phyloP scores from a whole-genome alignment of 2,329 filamentous ascomycete genomes.

The Scopulariopsis brevicaulis region DNA sequence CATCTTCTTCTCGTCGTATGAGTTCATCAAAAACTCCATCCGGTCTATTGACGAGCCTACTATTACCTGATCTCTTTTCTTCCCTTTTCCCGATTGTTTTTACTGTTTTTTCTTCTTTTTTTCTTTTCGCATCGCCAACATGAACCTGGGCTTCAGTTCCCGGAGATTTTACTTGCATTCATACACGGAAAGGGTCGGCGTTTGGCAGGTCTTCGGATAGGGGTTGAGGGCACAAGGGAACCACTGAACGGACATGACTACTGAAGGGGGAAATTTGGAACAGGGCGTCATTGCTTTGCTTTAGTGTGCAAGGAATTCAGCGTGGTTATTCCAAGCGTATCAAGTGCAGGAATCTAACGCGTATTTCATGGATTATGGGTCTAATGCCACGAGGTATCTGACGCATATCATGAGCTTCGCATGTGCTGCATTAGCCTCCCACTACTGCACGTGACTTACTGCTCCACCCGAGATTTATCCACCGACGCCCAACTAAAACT shows the following conservation, averaged over 20 bases:
- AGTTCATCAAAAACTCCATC: conserved; percentile 65
- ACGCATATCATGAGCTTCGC: not conserved
- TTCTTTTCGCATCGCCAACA: not conserved
- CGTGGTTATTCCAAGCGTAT: not conserved
- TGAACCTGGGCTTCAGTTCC: not conserved
- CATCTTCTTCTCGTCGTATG: conserved; percentile 83
- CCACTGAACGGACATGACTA: not conserved
- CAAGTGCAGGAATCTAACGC: not conserved
- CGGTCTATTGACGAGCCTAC: conserved; percentile 37
- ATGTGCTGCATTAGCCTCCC: not conserved
- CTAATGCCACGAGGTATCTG: not conserved
- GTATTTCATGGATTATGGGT: not conserved
- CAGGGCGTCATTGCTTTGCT: not conserved
- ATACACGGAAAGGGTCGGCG: not conserved
- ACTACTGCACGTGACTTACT: not conserved
- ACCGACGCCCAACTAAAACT: not conserved
- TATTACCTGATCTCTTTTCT: not conserved
- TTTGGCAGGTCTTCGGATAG: not conserved
- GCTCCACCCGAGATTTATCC: not conserved
- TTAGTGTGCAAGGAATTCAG: not conserved
- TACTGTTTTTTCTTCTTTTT: not conserved
- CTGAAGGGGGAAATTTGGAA: not conserved
- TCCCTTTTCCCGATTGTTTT: not conserved
- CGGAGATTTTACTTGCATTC: not conserved
- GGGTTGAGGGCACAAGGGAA: not conserved